These are phyloP conservation scores for Papiliotrema flavescens DNA, from an alignment of 1,284 basidiomycete genomes.

Conservation along the genomic window DNA sequence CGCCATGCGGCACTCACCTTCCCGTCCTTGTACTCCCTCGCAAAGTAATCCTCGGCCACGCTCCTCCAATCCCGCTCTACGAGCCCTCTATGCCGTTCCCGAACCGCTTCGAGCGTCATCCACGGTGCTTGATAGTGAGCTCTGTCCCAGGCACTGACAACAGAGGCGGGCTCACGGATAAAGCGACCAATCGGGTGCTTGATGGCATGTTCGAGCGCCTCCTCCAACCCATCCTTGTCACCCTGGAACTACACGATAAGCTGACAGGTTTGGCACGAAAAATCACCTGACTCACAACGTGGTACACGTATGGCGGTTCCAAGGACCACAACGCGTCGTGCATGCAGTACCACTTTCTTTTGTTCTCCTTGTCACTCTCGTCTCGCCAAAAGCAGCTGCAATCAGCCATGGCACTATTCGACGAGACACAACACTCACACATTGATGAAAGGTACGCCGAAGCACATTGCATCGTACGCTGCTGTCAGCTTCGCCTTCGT, in stretches of 20 bases:
- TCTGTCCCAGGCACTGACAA: not conserved
- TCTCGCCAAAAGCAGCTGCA: conserved; percentile 31
- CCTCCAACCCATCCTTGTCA: conserved; percentile 22
- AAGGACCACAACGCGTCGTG: conserved; percentile 39
- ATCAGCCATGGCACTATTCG: not conserved
- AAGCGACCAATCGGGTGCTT: conserved; percentile 29
- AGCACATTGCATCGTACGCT: conserved; percentile 50
- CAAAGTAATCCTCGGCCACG: conserved; percentile 1
- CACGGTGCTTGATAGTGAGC: conserved; percentile 6
- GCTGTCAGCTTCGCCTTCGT: conserved; percentile 2
- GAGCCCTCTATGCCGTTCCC: conserved; percentile 4
- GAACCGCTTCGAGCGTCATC: conserved; percentile 7
- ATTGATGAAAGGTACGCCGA: conserved; percentile 52
- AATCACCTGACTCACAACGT: conserved; percentile 29
- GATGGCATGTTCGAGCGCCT: conserved; percentile 23
- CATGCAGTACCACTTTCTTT: conserved; percentile 43
- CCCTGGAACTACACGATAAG: conserved; percentile 3
- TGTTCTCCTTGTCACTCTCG: conserved; percentile 35
- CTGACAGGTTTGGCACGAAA: not conserved
- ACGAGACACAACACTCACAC: conserved; percentile 10
- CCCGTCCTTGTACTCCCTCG: not conserved
- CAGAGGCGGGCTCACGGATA: conserved; percentile 24
- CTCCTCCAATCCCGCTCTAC: conserved; percentile 7
- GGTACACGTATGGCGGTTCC: conserved; percentile 49
- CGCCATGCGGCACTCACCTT: not conserved